These are phyloP conservation scores for Alnus rubra DNA, from an alignment of 306 rosid species.

Conservation along the genomic window DNA sequence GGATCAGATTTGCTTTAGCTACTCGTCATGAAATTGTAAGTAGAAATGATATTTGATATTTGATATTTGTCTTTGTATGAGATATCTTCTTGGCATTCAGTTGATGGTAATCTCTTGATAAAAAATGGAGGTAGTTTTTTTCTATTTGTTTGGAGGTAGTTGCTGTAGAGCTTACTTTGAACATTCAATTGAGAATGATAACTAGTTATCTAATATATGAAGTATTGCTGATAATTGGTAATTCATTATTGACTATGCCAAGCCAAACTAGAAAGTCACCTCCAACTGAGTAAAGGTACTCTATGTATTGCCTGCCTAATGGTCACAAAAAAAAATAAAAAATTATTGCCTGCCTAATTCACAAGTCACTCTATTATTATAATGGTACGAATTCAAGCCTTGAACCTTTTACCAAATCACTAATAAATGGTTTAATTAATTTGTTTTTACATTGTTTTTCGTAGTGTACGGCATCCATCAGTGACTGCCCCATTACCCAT, in stretches of 20 bases:
- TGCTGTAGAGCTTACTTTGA: neutral
- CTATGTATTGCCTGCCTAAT: neutral
- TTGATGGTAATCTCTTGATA: conserved; percentile 7
- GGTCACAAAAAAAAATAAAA: no score
- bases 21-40: conserved; percentile 77
- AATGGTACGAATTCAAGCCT: neutral
- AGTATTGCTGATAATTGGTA: neutral
- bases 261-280: neutral
- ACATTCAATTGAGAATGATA: neutral
- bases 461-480: conserved; percentile 81
- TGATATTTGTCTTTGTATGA: neutral
- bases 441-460: conserved; percentile 22
- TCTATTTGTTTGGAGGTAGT: neutral
- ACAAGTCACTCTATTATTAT: conserved; percentile 7
- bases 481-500: conserved; percentile 72
- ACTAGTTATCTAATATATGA: neutral
- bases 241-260: neutral
- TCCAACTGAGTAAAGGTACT: neutral
- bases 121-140: neutral
- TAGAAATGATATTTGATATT: conserved; percentile 3
- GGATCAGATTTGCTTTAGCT: conserved; percentile 73
- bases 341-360: neutral
- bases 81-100: conserved; percentile 16
- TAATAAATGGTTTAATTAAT: conserved; percentile 20
- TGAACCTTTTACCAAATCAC: conserved; percentile 5